A percentile compares a stretch with the other conserved stretches of the same genome.
Conservation (phyloP, 305 asterid genomes). For the Euphrasia arctica region DNA sequence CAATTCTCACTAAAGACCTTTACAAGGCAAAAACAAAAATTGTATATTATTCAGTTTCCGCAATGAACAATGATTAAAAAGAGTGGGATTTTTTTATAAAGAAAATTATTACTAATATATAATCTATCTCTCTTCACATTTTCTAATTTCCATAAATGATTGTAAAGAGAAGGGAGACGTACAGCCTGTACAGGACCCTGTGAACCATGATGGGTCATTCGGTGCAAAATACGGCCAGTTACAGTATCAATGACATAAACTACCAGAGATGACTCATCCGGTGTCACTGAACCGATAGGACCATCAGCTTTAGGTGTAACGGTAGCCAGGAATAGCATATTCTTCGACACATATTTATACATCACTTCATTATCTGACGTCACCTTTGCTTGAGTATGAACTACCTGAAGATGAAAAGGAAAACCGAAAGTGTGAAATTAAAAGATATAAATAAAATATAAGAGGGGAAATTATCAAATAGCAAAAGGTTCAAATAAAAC, state of each 20-base stretch:
- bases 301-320: constrained; percentile 83
- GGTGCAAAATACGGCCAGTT: constrained; percentile 88
- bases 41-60: constrained; percentile 7
- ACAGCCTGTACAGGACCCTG: constrained; percentile 97
- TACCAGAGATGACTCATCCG: constrained; percentile 81
- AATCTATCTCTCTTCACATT: no score
- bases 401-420: constrained; percentile 55
- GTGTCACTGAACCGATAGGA: constrained; percentile 82
- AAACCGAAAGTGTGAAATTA: constrained; percentile 17
- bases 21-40: constrained; percentile 24
- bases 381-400: constrained; percentile 95
- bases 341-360: constrained; percentile 89
- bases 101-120: not conserved
- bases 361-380: constrained; percentile 85
- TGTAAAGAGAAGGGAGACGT: constrained; percentile 37
- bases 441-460: not conserved
- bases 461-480: constrained; percentile 17
- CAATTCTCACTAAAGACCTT: constrained; percentile 96
- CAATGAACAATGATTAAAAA: constrained; percentile 7
- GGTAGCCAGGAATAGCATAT: constrained; percentile 83
- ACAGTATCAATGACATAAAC: constrained; percentile 85
- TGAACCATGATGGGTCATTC: constrained; percentile 89
- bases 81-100: not conserved
- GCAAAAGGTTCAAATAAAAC: constrained; percentile 18
- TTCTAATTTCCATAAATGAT: constrained; percentile 6